These are phyloP conservation scores for Corymbia calophylla DNA, from an alignment of 441 rosid genomes.

Conservation along the genomic window DNA sequence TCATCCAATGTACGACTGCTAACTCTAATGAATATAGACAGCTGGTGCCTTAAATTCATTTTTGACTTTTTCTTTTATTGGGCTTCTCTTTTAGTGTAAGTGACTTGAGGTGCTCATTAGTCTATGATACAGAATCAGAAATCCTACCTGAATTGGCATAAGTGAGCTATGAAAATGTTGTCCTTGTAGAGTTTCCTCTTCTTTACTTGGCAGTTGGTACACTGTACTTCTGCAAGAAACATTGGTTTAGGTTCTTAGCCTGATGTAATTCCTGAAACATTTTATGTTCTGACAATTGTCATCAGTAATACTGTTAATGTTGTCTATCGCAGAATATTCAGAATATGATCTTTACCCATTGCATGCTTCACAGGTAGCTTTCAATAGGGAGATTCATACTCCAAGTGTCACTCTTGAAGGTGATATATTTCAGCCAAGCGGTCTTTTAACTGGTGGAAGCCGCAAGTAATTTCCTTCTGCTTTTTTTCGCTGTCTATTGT, in stretches of 20 bases:
- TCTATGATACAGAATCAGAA: neutral
- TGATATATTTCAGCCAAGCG: conserved; percentile 94
- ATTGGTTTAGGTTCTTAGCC: neutral
- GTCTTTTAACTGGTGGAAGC: conserved; percentile 97
- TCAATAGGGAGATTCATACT: conserved; percentile 53
- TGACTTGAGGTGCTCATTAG: neutral
- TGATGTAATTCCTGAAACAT: neutral
- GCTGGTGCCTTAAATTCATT: neutral
- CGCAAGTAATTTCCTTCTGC: conserved; percentile 44
- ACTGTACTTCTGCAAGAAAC: neutral
- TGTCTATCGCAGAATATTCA: neutral
- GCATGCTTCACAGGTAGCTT: conserved; percentile 58
- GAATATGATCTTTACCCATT: neutral
- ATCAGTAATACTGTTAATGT: neutral
- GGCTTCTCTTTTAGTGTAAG: neutral
- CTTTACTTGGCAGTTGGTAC: neutral
- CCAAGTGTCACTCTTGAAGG: conserved; percentile 97
- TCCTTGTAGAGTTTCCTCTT: neutral
- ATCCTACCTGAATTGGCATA: neutral
- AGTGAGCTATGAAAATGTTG: neutral
- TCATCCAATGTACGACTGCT: neutral
- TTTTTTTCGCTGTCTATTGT: neutral
- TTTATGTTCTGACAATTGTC: neutral
- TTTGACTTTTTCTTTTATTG: neutral
- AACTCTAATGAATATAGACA: neutral